These are phyloP conservation scores for Sanghuangporus weigelae DNA, from an alignment of 1,284 basidiomycete species.

Conservation along the genomic window DNA sequence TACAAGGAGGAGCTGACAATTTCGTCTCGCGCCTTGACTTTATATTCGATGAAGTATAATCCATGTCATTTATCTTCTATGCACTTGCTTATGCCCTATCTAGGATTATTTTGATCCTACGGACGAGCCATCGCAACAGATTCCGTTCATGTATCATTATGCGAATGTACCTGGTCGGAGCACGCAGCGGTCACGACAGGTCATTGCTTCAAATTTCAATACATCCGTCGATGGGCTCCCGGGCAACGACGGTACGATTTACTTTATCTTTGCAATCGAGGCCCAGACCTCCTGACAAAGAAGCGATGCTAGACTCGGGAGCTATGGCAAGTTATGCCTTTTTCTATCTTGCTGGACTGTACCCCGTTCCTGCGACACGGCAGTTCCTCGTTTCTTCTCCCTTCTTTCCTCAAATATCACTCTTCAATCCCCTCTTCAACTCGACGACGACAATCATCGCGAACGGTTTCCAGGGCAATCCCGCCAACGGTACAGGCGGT, in stretches of 20 bases:
- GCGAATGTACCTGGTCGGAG: constrained; percentile 51
- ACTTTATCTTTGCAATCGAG: not conserved
- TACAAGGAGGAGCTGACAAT: constrained; percentile 50
- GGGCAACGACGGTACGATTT: constrained; percentile 50
- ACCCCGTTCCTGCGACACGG: constrained; percentile 54
- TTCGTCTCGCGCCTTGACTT: constrained; percentile 53
- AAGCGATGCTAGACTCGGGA: constrained; percentile 29
- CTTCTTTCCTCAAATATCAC: constrained; percentile 54
- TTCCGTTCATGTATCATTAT: constrained; percentile 64
- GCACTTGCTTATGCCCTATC: not conserved
- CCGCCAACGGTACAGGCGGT: constrained; percentile 43
- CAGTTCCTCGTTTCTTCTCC: constrained; percentile 59
- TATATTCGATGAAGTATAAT: constrained; percentile 39
- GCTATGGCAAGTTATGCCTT: constrained; percentile 67
- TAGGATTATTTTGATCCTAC: constrained; percentile 50
- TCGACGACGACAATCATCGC: constrained; percentile 51
- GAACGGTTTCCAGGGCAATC: constrained; percentile 49
- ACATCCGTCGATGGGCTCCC: constrained; percentile 49
- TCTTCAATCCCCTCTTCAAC: constrained; percentile 52
- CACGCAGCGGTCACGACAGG: constrained; percentile 48
- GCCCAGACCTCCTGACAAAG: not conserved
- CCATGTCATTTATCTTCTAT: not conserved
- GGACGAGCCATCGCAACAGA: constrained; percentile 58
- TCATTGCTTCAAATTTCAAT: constrained; percentile 51
- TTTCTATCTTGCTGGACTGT: constrained; percentile 56